These are phyloP conservation scores for Symbiodinium pilosum DNA, from an alignment of 73 alveolate genomes.

Conservation along the genomic window DNA sequence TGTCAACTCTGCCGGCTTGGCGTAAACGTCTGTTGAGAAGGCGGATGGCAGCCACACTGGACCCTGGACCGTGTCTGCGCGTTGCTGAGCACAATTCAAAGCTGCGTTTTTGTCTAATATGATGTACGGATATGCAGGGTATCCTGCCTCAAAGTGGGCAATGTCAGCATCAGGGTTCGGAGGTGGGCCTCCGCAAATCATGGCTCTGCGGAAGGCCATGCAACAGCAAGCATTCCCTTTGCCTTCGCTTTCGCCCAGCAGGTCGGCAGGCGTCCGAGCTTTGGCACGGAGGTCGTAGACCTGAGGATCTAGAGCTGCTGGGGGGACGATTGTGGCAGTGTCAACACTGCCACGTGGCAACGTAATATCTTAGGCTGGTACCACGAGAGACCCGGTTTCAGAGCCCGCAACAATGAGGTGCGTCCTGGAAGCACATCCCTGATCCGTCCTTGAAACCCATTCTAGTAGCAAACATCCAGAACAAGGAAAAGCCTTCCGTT, in stretches of 20 bases:
- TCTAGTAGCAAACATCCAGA: no score
- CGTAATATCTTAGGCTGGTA: background rate
- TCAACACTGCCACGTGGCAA: background rate
- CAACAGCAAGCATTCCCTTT: background rate
- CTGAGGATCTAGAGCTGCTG: background rate
- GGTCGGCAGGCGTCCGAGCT: slow-evolving; percentile 41
- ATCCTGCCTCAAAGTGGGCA: slow-evolving; percentile 73
- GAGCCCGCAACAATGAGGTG: slow-evolving; percentile 86
- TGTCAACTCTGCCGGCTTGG: background rate
- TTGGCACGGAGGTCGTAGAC: slow-evolving; percentile 75
- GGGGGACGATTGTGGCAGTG: background rate
- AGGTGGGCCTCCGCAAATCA: slow-evolving; percentile 18
- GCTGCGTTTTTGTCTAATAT: background rate
- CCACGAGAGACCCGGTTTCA: slow-evolving; percentile 65
- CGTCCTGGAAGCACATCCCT: slow-evolving; percentile 17
- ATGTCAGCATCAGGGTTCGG: slow-evolving; percentile 83
- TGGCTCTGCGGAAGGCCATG: background rate
- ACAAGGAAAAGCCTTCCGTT: slow-evolving; percentile 54
- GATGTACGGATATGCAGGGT: background rate
- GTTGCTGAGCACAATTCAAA: no score
- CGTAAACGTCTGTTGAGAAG: slow-evolving; percentile 73
- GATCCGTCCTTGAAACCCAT: no score
- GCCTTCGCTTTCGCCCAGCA: slow-evolving; percentile 80
- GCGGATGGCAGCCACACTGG: slow-evolving; percentile 80
- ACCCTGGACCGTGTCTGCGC: slow-evolving; percentile 12